Evolutionary conservation across 108 stramenopile genomes (phyloP).

Genomic region (Parietichytrium sp.): DNA sequence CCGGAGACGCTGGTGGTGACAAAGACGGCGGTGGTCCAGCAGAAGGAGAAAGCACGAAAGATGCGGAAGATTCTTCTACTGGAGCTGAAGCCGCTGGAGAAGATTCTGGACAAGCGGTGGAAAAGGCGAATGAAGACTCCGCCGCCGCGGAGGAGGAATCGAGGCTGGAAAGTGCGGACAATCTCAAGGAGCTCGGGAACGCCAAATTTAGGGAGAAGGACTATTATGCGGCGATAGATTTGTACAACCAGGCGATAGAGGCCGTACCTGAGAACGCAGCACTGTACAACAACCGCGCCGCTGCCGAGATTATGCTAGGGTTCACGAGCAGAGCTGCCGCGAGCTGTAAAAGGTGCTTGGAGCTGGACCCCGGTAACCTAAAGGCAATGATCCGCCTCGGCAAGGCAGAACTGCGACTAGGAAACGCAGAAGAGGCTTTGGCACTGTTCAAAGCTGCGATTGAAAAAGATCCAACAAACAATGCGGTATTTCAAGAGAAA

Average conservation of each 20-base stretch:
- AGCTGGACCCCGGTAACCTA: constrained; percentile 5
- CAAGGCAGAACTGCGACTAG: neutral
- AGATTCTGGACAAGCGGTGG: too few species aligned
- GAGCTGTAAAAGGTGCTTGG: neutral
- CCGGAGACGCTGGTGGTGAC: neutral
- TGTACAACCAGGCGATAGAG: constrained; percentile 39
- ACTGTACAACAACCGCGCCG: constrained; percentile 44
- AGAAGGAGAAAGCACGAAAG: neutral
- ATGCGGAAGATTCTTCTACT: neutral
- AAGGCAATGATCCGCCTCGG: constrained; percentile 37
- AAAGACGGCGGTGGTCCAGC: neutral
- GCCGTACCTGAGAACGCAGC: neutral
- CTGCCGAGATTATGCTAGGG: constrained; percentile 39
- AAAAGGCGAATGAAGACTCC: neutral
- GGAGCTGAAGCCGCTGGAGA: neutral
- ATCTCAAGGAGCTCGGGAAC: constrained; percentile 41
- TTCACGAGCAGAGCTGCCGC: neutral
- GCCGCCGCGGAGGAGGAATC: neutral
- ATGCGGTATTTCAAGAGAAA: neutral
- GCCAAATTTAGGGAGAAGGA: constrained; percentile 7
- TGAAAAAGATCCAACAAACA: constrained; percentile 23
- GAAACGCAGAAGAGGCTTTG: neutral
- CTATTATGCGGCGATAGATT: constrained; percentile 31
- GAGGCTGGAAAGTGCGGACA: neutral
- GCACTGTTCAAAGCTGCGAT: neutral